Evolutionary conservation across 83 land plant species (phyloP).

Genomic region (Larix sibirica): DNA sequence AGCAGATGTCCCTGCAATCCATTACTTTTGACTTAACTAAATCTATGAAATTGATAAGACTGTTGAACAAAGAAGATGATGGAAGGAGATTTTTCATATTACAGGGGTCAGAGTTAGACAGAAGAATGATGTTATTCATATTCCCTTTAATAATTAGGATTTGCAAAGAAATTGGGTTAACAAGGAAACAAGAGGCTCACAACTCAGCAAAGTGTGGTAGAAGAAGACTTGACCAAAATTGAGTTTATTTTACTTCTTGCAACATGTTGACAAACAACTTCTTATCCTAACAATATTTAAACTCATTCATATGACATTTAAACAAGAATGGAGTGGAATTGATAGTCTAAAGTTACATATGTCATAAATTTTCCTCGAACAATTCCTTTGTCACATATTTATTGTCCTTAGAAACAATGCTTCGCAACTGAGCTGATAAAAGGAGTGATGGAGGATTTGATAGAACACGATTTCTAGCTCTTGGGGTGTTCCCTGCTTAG

Average conservation of each 20-base stretch:
- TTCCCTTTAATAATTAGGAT: not conserved
- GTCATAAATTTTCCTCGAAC: conserved; percentile 70
- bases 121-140: not conserved
- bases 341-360: conserved; percentile 74
- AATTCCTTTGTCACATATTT: conserved; percentile 53
- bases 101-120: not conserved
- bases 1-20: not conserved
- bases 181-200: conserved; percentile 58
- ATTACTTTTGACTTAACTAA: conserved; percentile 31
- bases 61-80: conserved; percentile 25
- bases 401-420: conserved; percentile 31
- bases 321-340: conserved; percentile 88
- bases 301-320: conserved; percentile 52
- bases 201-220: conserved; percentile 37
- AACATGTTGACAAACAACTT: conserved; percentile 84
- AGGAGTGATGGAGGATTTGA: conserved; percentile 44
- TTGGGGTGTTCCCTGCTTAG: conserved; percentile 39
- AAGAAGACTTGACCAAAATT: conserved; percentile 71
- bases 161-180: conserved; percentile 62
- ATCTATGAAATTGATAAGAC: conserved; percentile 52
- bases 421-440: conserved; percentile 50
- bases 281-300: conserved; percentile 41
- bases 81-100: not conserved
- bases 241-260: conserved; percentile 86
- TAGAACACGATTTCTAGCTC: conserved; percentile 39